phyloP scores from a whole-genome alignment of 192 early-diverging fungal genomes.

The Coemansia asiatica region DNA sequence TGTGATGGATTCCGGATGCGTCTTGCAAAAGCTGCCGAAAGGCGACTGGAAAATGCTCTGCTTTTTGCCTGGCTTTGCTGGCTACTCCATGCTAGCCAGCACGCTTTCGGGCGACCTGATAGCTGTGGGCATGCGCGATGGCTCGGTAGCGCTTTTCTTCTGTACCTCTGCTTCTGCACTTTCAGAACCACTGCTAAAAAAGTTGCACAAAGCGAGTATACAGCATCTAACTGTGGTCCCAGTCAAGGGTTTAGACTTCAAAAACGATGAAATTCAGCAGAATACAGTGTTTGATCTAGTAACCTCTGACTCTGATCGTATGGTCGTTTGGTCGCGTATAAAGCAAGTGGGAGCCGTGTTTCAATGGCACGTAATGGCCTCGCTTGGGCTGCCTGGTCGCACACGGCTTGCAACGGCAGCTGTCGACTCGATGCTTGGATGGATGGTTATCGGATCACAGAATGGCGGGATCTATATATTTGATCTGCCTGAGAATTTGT shows the following conservation, averaged over 20 bases:
- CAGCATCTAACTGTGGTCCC: conserved; percentile 6
- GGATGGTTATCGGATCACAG: conserved; percentile 17
- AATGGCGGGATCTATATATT: conserved; percentile 20
- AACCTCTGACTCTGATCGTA: neutral
- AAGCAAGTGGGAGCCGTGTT: neutral
- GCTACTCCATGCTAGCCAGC: conserved; percentile 23
- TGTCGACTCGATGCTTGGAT: conserved; percentile 6
- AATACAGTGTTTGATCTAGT: neutral
- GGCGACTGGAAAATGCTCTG: neutral
- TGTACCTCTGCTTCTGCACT: neutral
- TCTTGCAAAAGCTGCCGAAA: conserved; percentile 8
- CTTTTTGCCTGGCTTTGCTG: conserved; percentile 4
- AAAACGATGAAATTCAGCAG: neutral
- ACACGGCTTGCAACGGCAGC: conserved; percentile 13
- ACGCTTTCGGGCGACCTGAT: conserved; percentile 11
- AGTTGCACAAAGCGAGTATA: neutral
- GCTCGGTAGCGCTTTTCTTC: conserved; percentile 18
- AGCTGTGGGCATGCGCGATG: conserved; percentile 37
- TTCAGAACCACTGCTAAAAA: neutral
- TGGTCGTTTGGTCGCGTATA: conserved; percentile 14
- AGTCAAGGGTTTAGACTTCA: neutral
- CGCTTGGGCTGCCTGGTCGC: conserved; percentile 2
- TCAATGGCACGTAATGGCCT: neutral
- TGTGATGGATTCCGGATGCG: conserved; percentile 53
- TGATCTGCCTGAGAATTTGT: neutral